Conservation (phyloP, 2,329 filamentous ascomycete genomes). For the Thelonectria rubi region DNA sequence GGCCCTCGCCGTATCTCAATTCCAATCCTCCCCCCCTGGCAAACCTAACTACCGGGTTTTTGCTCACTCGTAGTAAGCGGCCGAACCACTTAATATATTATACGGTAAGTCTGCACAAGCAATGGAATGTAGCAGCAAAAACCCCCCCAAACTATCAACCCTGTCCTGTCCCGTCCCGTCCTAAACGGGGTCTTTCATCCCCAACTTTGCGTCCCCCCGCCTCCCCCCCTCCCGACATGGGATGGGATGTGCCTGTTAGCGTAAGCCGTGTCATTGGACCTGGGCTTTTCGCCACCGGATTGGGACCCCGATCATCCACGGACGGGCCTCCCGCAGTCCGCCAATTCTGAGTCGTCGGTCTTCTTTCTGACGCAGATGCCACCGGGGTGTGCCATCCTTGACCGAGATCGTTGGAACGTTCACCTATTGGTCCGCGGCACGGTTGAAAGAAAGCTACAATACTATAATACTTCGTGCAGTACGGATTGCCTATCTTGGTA, state of each 20-base stretch:
- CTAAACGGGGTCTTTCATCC: too few species aligned
- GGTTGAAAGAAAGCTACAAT: background rate
- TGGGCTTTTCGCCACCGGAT: constrained; percentile 6
- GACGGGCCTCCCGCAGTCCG: constrained; percentile 34
- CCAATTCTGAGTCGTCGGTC: too few species aligned
- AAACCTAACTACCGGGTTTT: background rate
- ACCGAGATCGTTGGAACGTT: constrained; percentile 34
- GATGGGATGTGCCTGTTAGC: background rate
- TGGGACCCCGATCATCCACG: constrained; percentile 20
- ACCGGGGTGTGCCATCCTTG: too few species aligned
- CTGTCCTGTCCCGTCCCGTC: too few species aligned
- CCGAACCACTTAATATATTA: background rate
- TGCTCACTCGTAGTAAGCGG: background rate
- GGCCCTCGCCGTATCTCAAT: background rate
- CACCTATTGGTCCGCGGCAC: constrained; percentile 29
- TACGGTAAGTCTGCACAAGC: background rate
- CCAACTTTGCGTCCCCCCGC: too few species aligned
- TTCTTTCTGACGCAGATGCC: too few species aligned
- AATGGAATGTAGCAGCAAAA: constrained; percentile 10
- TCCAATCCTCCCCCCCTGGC: too few species aligned
- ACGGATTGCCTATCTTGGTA: too few species aligned
- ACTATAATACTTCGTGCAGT: background rate
- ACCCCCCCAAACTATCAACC: background rate
- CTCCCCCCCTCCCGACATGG: too few species aligned
- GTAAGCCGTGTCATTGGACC: constrained; percentile 10